Conservation (phyloP, 306 rosid species). For the Malus orientalis region DNA sequence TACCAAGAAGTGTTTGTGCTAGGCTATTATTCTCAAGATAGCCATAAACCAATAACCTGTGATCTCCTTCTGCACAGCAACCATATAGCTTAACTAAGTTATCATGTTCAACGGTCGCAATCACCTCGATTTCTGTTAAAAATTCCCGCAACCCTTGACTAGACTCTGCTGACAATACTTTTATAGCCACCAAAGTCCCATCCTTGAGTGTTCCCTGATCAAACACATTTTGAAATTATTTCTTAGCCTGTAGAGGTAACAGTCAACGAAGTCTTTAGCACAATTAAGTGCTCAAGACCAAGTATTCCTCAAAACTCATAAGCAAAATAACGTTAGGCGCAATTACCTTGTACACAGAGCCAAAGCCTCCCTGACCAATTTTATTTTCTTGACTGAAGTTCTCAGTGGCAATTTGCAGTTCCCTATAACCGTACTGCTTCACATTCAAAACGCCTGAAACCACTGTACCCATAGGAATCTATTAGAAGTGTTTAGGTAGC, state of each 20-base stretch:
- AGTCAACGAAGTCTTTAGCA: background rate
- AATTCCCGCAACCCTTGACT: conserved; percentile 62
- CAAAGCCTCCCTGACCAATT: conserved; percentile 88
- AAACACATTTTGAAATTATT: conserved; percentile 2
- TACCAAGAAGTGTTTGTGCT: conserved; percentile 66
- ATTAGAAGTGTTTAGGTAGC: background rate
- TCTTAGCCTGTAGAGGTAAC: background rate
- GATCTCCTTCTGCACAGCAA: conserved; percentile 61
- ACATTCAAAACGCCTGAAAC: conserved; percentile 50
- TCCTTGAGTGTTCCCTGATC: conserved; percentile 52
- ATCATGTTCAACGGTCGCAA: conserved; percentile 55
- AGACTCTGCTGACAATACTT: conserved; percentile 65
- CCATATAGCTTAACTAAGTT: conserved; percentile 74
- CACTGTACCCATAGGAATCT: conserved; percentile 21
- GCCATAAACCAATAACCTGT: conserved; percentile 77
- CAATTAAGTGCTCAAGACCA: background rate
- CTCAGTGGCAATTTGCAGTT: conserved; percentile 49
- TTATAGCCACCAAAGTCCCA: conserved; percentile 56
- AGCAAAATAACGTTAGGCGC: background rate
- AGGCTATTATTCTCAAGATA: conserved; percentile 84
- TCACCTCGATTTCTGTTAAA: conserved; percentile 77
- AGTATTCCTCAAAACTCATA: background rate
- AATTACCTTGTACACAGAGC: conserved; percentile 77
- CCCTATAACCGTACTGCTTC: conserved; percentile 45
- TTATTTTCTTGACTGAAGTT: conserved; percentile 46